These are phyloP conservation scores for Gossypium aridum DNA, from an alignment of 441 rosid species.

Conservation along the genomic window DNA sequence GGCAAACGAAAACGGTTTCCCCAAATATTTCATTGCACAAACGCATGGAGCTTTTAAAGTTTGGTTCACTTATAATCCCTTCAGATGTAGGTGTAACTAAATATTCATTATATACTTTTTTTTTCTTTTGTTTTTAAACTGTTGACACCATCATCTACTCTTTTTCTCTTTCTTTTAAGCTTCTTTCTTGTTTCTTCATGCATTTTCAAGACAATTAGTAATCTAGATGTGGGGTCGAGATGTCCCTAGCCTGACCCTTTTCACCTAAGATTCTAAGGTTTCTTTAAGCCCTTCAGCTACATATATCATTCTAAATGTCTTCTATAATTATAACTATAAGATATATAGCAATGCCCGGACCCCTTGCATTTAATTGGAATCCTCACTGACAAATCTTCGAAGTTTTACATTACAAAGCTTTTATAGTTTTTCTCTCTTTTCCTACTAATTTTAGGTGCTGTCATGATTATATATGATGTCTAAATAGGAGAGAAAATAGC, in stretches of 20 bases:
- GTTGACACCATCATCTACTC: not conserved
- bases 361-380: not conserved
- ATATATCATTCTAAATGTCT: not conserved
- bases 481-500: not conserved
- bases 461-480: not conserved
- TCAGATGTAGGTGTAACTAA: not conserved
- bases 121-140: not conserved
- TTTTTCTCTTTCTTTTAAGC: not conserved
- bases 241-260: not conserved
- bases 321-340: not conserved
- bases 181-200: not conserved
- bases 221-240: not conserved
- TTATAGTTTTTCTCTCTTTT: not conserved
- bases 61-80: not conserved
- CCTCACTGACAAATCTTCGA: not conserved
- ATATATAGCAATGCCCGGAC: not conserved
- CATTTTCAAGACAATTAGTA: not conserved
- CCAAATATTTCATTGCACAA: not conserved
- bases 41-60: not conserved
- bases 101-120: not conserved
- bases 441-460: not conserved
- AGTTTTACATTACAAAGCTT: not conserved
- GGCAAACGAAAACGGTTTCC: not conserved
- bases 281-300: not conserved
- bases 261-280: not conserved